Conservation (phyloP, 805 yeast species). For the Cyberlindnera sargentensis region DNA sequence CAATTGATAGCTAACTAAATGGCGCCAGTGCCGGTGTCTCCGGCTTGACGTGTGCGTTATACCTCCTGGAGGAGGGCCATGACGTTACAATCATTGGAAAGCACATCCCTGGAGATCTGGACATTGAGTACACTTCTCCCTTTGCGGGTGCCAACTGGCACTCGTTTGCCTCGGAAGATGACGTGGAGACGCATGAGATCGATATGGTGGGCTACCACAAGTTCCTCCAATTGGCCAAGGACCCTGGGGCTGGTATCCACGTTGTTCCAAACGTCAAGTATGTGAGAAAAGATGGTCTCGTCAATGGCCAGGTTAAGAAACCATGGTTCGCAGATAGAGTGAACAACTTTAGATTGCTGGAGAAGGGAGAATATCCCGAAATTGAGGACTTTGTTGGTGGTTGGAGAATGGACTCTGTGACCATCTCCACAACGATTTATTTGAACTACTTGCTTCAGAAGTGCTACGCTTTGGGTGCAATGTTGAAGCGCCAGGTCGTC, state of each 20-base stretch:
- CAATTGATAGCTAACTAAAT: not conserved
- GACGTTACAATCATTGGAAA: conserved; percentile 37
- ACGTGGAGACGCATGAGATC: conserved; percentile 29
- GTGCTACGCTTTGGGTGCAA: conserved; percentile 40
- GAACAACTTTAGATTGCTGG: conserved; percentile 31
- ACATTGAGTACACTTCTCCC: conserved; percentile 53
- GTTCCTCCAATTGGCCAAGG: conserved; percentile 39
- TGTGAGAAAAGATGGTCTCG: conserved; percentile 10
- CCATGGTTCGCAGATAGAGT: conserved; percentile 48
- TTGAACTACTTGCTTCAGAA: conserved; percentile 43
- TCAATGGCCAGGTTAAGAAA: conserved; percentile 8
- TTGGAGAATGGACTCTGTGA: conserved; percentile 43
- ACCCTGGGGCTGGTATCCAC: conserved; percentile 44
- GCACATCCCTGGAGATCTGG: conserved; percentile 50
- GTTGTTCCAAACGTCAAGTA: conserved; percentile 16
- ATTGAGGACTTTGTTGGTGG: conserved; percentile 33
- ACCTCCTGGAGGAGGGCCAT: conserved; percentile 33
- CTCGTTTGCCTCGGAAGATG: conserved; percentile 43
- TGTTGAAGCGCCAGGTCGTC: conserved; percentile 35
- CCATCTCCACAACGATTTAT: conserved; percentile 53
- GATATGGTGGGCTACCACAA: conserved; percentile 45
- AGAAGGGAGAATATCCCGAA: conserved; percentile 24
- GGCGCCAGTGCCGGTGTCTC: conserved; percentile 40
- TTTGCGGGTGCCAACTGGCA: conserved; percentile 72
- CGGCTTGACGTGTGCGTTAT: conserved; percentile 45